These are phyloP conservation scores for Ploettnerulaceae sp. DNA, from an alignment of 2,329 filamentous ascomycete genomes.

Conservation along the genomic window DNA sequence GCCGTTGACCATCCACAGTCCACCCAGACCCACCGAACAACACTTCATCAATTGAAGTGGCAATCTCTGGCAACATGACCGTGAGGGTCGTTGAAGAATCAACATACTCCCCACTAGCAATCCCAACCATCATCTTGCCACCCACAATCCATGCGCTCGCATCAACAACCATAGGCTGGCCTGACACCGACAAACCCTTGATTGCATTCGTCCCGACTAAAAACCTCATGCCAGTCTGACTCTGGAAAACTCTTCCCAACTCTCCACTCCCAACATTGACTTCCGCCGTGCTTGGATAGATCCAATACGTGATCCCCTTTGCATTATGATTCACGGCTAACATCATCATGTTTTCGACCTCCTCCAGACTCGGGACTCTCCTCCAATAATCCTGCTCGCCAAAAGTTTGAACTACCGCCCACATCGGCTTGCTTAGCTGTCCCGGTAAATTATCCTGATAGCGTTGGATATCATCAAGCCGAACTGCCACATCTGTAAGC, in stretches of 20 bases:
- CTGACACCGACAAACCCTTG: constrained; percentile 16
- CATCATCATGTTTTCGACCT: constrained; percentile 45
- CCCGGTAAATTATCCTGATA: constrained; percentile 39
- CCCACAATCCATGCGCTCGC: constrained; percentile 39
- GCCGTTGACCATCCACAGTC: constrained; percentile 16
- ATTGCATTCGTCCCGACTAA: constrained; percentile 33
- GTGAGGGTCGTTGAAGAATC: constrained; percentile 9
- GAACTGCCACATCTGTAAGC: constrained; percentile 41
- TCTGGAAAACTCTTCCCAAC: constrained; percentile 39
- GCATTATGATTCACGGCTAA: constrained; percentile 45
- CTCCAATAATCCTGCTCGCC: constrained; percentile 44
- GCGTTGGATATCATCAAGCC: constrained; percentile 38
- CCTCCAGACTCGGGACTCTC: constrained; percentile 40
- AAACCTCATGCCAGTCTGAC: constrained; percentile 33
- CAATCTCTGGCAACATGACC: constrained; percentile 21
- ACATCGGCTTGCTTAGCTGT: constrained; percentile 39
- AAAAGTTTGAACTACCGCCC: constrained; percentile 48
- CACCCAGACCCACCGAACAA: constrained; percentile 25
- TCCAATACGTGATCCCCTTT: constrained; percentile 44
- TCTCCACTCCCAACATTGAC: constrained; percentile 31
- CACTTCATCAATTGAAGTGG: constrained; percentile 10
- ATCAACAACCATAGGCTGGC: constrained; percentile 30
- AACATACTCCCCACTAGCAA: constrained; percentile 36
- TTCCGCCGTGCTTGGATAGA: constrained; percentile 37
- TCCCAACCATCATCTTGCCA: constrained; percentile 36